Evolutionary conservation across 2,329 filamentous ascomycete species (phyloP), one percentile per base, ranked within the genome.

Genomic region (Oidium heveae): DNA sequence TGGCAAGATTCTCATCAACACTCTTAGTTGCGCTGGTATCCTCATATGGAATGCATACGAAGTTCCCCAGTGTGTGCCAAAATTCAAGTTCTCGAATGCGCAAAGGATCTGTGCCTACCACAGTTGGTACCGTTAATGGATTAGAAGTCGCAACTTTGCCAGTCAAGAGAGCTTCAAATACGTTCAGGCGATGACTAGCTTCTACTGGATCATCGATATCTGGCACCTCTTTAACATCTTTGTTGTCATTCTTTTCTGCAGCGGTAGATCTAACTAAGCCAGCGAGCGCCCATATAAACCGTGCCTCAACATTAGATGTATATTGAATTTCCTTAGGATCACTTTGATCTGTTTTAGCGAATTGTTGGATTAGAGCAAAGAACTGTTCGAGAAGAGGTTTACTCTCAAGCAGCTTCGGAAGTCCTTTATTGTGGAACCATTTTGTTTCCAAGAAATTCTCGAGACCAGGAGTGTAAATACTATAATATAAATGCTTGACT

Each of bases 11-110:
- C 28, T 79, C 74, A 54, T 87, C 81, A 37, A 86, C 76, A 54
- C 74, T 71, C 60, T 73, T 77, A 56, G 68, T 69, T 6, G 74
- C 69, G 34, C 68, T 69, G 51, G 74, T 70, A 39, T 79, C 74
- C 56, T 84, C 77, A 58, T 79, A 75, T 33, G 74, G 75, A 20
- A 79, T 69, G 41, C 79, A 77, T 32, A 85, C 72, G 63, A 84
- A 86, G 58, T 82, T 76, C 53, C 79, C 86, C 16, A 94, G 72
- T 28, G 76, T 74, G 63, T 81, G 77, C 88, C 88, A 95, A 67
- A 94, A 94, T 57, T 85, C 78, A 54, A 84, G 71, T 59, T 88
- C 80, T 34, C 80, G 72, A 36, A 71, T 69, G 55, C 73, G 71
- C 55, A 77, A 70, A 57, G 73, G 71, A 58, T 77, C 74, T 43